Conservation (phyloP, 2,329 filamentous ascomycete species). For the Aureobasidium musti region DNA sequence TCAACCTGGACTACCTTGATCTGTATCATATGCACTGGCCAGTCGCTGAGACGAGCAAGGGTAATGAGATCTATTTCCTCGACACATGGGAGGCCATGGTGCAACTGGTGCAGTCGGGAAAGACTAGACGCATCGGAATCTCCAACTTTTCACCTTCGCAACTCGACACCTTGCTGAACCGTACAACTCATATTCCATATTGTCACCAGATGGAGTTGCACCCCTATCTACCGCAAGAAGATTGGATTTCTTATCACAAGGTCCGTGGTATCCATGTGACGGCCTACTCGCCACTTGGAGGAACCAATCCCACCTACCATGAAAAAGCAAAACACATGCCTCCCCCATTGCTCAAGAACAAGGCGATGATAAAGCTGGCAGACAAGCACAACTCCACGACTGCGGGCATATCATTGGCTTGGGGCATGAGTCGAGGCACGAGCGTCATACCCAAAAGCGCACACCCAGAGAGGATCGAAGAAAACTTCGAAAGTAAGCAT, state of each 20-base stretch:
- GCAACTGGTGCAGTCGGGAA: slow-evolving; percentile 60
- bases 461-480: slow-evolving; percentile 47
- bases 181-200: slow-evolving; percentile 63
- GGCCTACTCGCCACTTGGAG: slow-evolving; percentile 52
- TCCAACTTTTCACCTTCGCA: slow-evolving; percentile 68
- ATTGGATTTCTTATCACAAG: slow-evolving; percentile 55
- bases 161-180: slow-evolving; percentile 54
- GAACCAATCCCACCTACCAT: slow-evolving; percentile 53
- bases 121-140: slow-evolving; percentile 71
- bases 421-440: slow-evolving; percentile 53
- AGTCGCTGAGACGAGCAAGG: slow-evolving; percentile 35
- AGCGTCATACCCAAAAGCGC: slow-evolving; percentile 56
- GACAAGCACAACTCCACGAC: slow-evolving; percentile 46
- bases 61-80: slow-evolving; percentile 36
- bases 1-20: slow-evolving; percentile 47
- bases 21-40: slow-evolving; percentile 53
- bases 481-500: slow-evolving; percentile 47
- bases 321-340: slow-evolving; percentile 37
- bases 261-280: slow-evolving; percentile 55
- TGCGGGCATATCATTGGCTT: slow-evolving; percentile 52
- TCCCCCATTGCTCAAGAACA: slow-evolving; percentile 47
- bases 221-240: slow-evolving; percentile 64
- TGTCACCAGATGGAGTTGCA: slow-evolving; percentile 83
- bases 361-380: slow-evolving; percentile 46
- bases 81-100: slow-evolving; percentile 69